Base-by-base conservation (phyloP, 345 rosid genomes). In the Erodium maritimum region DNA sequence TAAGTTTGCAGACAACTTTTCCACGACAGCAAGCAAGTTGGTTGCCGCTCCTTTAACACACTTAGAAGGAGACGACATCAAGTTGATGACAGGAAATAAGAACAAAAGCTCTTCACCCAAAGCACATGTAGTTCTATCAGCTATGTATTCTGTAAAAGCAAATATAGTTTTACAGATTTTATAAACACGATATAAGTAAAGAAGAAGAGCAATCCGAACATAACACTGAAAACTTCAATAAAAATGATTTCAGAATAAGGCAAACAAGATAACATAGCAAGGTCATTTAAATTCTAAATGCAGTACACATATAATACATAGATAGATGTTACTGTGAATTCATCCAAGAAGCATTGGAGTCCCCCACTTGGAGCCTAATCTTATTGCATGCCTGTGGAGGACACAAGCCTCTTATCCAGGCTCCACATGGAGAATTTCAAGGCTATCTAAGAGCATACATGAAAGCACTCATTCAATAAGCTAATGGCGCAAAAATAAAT, bases 41-140 rank as follows among this genome's bases (percentile, higher is more conserved):
- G 71, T 72, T 61, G 95, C 90, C 50, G 71, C 77, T 71, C 71
- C 82, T 78, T 88, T 91, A 61, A 88, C 70, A 70, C 82, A 76
- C 73, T 71, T 82, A 71, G 96, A 91, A 62, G 95, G 82, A 56
- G 90, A 82, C 19, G 96, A 88, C 81, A 91, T 70, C 59, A 91
- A 85, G 62, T 69, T 72, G 65, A 87, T 72, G 60, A 72, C 68
- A 61, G 95, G 97, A 75, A 82, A 85, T 70, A 78, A 70, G 62
- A 88, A 67, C 59, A 91, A 70, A 45, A 87, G 82, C 73, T 91
- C 96, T 64, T 79, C 87, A 50, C 71, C 61, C 61, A 80, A 63
- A 61, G 58, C 59, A 60, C 54, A 63, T 63, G 70, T 70, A 69
- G 67, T 67, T 65, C 58, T 66, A 60, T 69, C 66, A 21, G 53